phyloP scores from a whole-genome alignment of 2,329 filamentous ascomycete species.

The Xylariales sp. region DNA sequence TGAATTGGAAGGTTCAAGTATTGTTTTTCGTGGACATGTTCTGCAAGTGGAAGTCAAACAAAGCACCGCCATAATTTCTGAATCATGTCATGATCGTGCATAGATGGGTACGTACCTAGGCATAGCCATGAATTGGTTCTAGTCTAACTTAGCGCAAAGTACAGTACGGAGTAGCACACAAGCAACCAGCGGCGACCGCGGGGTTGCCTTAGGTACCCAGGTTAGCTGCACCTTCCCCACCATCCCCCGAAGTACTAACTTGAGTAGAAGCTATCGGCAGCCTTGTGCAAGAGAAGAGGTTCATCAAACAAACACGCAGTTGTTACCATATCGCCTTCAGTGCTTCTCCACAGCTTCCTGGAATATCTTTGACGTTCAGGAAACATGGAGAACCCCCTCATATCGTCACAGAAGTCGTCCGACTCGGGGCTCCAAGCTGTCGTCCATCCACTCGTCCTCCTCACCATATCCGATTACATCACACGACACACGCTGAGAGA shows the following conservation, averaged over 20 bases:
- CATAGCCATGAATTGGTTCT: no score
- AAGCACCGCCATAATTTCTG: no score
- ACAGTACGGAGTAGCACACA: not conserved
- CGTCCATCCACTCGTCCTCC: slow-evolving; percentile 88
- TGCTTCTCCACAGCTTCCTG: not conserved
- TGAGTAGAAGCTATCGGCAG: not conserved
- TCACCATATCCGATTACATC: slow-evolving; percentile 95
- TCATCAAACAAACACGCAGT: no score
- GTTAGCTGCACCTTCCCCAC: slow-evolving; percentile 6
- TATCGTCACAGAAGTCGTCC: slow-evolving; percentile 62
- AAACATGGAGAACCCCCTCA: slow-evolving; percentile 56
- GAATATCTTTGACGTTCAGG: not conserved
- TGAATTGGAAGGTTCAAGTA: no score
- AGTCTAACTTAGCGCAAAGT: no score
- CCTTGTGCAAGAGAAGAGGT: no score
- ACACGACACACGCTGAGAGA: slow-evolving; percentile 80
- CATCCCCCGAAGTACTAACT: not conserved
- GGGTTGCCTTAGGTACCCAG: not conserved
- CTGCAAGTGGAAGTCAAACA: no score
- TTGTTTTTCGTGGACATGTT: no score
- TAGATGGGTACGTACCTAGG: no score
- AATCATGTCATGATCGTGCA: no score
- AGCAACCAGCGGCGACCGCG: not conserved
- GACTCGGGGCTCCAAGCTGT: slow-evolving; percentile 75
- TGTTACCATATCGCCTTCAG: no score